Evolutionary conservation across 2,329 filamentous ascomycete species (phyloP), one percentile per base, ranked within the genome.

Genomic region (Neocucurbitaria cava): DNA sequence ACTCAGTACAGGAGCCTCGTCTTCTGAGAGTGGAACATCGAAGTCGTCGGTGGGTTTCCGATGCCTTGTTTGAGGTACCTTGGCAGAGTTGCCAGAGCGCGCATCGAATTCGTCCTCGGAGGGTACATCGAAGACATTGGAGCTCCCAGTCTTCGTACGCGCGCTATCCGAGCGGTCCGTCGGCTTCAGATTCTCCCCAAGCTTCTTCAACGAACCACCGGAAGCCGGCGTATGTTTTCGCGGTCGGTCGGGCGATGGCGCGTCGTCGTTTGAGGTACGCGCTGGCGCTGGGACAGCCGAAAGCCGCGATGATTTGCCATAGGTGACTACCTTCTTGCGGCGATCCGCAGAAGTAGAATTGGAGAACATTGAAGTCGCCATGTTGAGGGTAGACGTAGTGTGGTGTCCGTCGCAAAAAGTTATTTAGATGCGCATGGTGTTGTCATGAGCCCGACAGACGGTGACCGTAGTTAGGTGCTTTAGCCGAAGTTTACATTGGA

Each of bases 41-140:
- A 56, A 52, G 8, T 30, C 57, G 44, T 55, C 60, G 20, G 48
- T 45, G 7, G 52, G 56, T 18, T 53, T 47, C 7, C 47, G 48
- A 21, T 46, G 56, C 50, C 65, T 68, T 26, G 59, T 17, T 17
- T 46, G 15, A 18, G 60, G 42, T 11, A 57, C 58, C 54, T 65
- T 67, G 18, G 57, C 54, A 30, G 61, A 49, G 21, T 56, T 52
- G 1, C 35, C 49, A 21, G 54, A 36, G 21, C 31, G 49, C 30
- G 45, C 20, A 18, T 49, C 20, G 31, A 67, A 59, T 15, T 73
- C 69, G 42, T 75, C 66, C 8, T 76, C 73, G 11, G 71, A 75
- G 3, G 79, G 78, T 18, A 81, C 72, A 56, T 82, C 79, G 61
- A 79, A 82, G 17, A 77, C 62, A 42, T 72, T 68, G 21, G 39